These are phyloP conservation scores for Begonia fuchsioides DNA, from an alignment of 306 rosid species.

Conservation along the genomic window DNA sequence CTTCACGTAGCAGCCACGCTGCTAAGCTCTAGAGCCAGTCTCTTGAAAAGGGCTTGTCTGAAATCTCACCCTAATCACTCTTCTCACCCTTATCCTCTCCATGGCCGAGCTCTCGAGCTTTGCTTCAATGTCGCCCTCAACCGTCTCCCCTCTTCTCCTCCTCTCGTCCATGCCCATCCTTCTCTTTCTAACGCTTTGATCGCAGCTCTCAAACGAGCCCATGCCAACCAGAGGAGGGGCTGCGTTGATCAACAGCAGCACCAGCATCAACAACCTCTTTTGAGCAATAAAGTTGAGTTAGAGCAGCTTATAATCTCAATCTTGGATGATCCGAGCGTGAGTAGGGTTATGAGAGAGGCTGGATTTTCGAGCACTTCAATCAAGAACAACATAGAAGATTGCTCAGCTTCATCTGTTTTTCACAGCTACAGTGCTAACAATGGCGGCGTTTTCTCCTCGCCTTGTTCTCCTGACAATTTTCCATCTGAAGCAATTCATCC, in stretches of 20 bases:
- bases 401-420: constrained; percentile 38
- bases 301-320: constrained; percentile 81
- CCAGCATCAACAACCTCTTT: constrained; percentile 29
- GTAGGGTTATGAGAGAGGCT: constrained; percentile 96
- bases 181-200: constrained; percentile 86
- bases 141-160: constrained; percentile 61
- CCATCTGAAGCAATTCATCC: constrained; percentile 15
- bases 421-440: constrained; percentile 31
- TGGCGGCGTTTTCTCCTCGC: constrained; percentile 71
- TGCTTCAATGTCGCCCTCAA: constrained; percentile 98
- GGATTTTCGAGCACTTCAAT: constrained; percentile 75
- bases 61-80: constrained; percentile 55
- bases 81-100: constrained; percentile 39
- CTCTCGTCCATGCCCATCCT: constrained; percentile 53
- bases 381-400: constrained; percentile 53
- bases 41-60: constrained; percentile 58
- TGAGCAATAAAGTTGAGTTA: constrained; percentile 60
- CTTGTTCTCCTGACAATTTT: constrained; percentile 53
- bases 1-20: constrained; percentile 79
- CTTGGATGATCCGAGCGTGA: constrained; percentile 90
- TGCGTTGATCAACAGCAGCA: constrained; percentile 65
- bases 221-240: constrained; percentile 91
- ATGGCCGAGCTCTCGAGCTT: constrained; percentile 89
- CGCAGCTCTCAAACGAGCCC: constrained; percentile 88
- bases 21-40: constrained; percentile 43